These are phyloP conservation scores for Spergularia azorica DNA, from an alignment of 179 eudicot species.

Conservation along the genomic window DNA sequence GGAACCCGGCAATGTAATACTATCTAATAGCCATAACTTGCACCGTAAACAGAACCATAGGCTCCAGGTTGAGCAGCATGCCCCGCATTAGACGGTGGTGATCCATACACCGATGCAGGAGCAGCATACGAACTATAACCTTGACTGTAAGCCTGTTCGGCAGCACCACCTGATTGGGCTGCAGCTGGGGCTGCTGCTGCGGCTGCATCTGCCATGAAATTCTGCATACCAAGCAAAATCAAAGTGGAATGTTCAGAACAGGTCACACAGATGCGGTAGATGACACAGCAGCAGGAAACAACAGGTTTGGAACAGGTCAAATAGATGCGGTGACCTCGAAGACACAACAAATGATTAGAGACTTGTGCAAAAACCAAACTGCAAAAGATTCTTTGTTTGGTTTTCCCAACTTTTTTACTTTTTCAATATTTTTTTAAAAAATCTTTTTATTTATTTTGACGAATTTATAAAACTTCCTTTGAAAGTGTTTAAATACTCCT, in stretches of 20 bases:
- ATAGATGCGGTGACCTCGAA: neutral
- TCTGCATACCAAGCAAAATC: constrained; percentile 30
- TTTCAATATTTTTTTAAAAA: too few species aligned
- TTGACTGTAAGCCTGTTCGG: constrained; percentile 44
- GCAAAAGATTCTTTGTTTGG: too few species aligned
- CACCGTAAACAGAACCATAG: constrained; percentile 46
- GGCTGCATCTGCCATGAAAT: constrained; percentile 51
- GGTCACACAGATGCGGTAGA: too few species aligned
- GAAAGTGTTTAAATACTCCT: too few species aligned
- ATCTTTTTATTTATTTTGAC: too few species aligned
- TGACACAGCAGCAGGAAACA: neutral
- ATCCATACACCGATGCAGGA: constrained; percentile 38
- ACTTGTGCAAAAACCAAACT: neutral
- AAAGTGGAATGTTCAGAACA: neutral
- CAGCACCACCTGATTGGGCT: constrained; percentile 33
- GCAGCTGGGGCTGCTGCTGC: constrained; percentile 40
- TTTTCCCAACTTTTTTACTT: too few species aligned
- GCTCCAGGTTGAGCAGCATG: constrained; percentile 50
- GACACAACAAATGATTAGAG: neutral
- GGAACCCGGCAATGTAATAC: neutral
- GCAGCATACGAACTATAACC: constrained; percentile 44
- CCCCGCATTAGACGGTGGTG: constrained; percentile 35
- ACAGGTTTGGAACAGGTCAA: too few species aligned
- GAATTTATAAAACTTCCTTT: too few species aligned
- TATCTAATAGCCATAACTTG: constrained; percentile 40